phyloP scores from a whole-genome alignment of 2,329 filamentous ascomycete species.

The Talaromyces sp. region DNA sequence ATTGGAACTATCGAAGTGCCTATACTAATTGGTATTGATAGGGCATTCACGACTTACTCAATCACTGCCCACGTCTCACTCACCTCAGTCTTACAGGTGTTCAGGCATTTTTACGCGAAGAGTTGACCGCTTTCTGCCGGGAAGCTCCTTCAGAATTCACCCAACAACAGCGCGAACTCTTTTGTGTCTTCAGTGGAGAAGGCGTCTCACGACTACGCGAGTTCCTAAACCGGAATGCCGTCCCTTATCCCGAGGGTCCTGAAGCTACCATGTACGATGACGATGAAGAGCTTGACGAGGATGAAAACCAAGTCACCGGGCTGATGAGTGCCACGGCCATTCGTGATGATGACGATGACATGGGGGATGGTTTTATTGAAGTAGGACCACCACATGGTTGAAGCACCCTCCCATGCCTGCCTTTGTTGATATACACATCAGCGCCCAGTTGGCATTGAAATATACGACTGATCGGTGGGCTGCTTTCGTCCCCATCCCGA shows the following conservation, averaged over 20 bases:
- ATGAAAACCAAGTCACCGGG: constrained; percentile 36
- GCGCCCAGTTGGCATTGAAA: neutral
- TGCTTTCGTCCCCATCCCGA: neutral
- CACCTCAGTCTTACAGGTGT: constrained; percentile 94
- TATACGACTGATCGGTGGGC: neutral
- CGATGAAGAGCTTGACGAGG: constrained; percentile 39
- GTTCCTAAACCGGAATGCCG: constrained; percentile 59
- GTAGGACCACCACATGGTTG: constrained; percentile 29
- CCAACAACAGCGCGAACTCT: constrained; percentile 87
- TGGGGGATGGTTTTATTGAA: constrained; percentile 22
- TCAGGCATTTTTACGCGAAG: constrained; percentile 78
- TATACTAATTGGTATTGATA: constrained; percentile 38
- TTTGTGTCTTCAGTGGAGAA: constrained; percentile 91
- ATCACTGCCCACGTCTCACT: constrained; percentile 85
- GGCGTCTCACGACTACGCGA: constrained; percentile 73
- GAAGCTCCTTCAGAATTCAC: constrained; percentile 88
- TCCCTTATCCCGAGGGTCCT: constrained; percentile 23
- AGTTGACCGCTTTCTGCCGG: constrained; percentile 79
- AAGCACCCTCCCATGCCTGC: constrained; percentile 4
- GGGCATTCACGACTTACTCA: constrained; percentile 86
- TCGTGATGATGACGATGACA: constrained; percentile 35
- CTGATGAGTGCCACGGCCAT: constrained; percentile 38
- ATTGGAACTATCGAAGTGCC: neutral
- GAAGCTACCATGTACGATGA: constrained; percentile 42
- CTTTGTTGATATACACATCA: neutral